Evolutionary conservation across 371 early-diverging fungal genomes (phyloP).

Genomic region (Caulochytrium protostelioides): DNA sequence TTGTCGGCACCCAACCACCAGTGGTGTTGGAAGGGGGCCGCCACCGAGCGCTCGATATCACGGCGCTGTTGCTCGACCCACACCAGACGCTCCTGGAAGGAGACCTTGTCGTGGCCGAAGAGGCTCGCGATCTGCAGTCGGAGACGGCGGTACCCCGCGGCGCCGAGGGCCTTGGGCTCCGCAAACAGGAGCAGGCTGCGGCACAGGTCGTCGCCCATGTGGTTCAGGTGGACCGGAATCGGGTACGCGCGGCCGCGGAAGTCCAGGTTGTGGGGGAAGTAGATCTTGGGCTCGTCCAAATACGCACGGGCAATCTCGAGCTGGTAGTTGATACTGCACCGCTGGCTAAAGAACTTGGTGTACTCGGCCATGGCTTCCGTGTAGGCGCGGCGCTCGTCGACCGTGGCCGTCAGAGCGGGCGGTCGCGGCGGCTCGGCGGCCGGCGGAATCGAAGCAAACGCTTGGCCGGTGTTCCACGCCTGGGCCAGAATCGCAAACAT

Average conservation of each 20-base stretch:
- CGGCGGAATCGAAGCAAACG: conserved; percentile 53
- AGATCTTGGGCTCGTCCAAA: conserved; percentile 63
- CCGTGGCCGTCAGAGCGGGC: background rate
- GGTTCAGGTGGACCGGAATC: conserved; percentile 83
- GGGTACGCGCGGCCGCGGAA: conserved; percentile 97
- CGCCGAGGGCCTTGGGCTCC: conserved; percentile 63
- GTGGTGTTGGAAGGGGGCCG: conserved; percentile 16
- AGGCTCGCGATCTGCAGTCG: conserved; percentile 89
- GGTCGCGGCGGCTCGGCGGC: conserved; percentile 16
- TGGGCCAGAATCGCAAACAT: conserved; percentile 55
- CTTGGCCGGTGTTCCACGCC: conserved; percentile 73
- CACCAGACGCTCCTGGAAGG: conserved; percentile 58
- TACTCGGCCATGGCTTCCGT: conserved; percentile 35
- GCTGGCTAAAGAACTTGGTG: conserved; percentile 55
- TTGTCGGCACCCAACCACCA: conserved; percentile 87
- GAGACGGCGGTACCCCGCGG: conserved; percentile 70
- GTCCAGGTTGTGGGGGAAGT: conserved; percentile 93
- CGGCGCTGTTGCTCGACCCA: conserved; percentile 50
- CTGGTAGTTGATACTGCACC: conserved; percentile 86
- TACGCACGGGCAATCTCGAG: conserved; percentile 88
- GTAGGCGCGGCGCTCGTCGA: conserved; percentile 14
- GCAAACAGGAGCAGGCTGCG: conserved; percentile 75
- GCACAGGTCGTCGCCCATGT: conserved; percentile 87
- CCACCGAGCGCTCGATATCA: conserved; percentile 60
- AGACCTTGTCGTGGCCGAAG: conserved; percentile 71